These are phyloP conservation scores for Laetiporus sulphureus DNA, from an alignment of 1,284 basidiomycete genomes.

Conservation along the genomic window DNA sequence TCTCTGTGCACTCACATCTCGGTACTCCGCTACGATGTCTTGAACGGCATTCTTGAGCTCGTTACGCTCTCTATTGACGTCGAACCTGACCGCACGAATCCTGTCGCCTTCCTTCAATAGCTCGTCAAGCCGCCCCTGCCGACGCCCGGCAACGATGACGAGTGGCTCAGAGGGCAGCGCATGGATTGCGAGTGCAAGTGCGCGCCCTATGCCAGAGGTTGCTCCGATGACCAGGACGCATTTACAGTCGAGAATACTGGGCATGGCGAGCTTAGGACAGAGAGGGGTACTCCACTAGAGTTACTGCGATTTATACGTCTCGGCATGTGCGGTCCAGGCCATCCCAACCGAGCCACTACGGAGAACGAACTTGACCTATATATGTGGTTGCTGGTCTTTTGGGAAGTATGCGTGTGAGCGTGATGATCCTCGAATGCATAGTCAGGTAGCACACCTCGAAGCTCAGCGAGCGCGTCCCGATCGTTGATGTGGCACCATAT, in stretches of 20 bases:
- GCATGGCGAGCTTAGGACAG: too few species aligned
- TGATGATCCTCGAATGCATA: too few species aligned
- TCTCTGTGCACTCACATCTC: slow-evolving; percentile 34
- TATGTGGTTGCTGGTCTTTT: too few species aligned
- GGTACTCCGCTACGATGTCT: slow-evolving; percentile 35
- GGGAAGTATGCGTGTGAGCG: too few species aligned
- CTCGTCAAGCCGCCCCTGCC: slow-evolving; percentile 44
- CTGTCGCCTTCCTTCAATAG: slow-evolving; percentile 30
- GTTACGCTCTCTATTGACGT: slow-evolving; percentile 34
- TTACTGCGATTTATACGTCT: too few species aligned
- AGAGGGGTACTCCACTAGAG: too few species aligned
- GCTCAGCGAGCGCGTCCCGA: too few species aligned
- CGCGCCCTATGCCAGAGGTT: slow-evolving; percentile 55
- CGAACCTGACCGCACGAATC: slow-evolving; percentile 36
- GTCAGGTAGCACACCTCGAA: too few species aligned
- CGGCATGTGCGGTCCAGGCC: too few species aligned
- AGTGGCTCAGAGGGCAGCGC: slow-evolving; percentile 42
- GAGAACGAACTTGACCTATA: too few species aligned
- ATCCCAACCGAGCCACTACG: too few species aligned
- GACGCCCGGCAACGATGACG: slow-evolving; percentile 50
- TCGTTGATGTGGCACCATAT: too few species aligned
- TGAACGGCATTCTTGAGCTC: slow-evolving; percentile 35
- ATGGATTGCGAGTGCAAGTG: slow-evolving; percentile 47
- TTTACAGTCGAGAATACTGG: slow-evolving; percentile 42
- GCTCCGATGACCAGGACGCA: slow-evolving; percentile 57